Conservation (phyloP, 768 basidiomycete genomes). For the Candolleomyces efflorescens region DNA sequence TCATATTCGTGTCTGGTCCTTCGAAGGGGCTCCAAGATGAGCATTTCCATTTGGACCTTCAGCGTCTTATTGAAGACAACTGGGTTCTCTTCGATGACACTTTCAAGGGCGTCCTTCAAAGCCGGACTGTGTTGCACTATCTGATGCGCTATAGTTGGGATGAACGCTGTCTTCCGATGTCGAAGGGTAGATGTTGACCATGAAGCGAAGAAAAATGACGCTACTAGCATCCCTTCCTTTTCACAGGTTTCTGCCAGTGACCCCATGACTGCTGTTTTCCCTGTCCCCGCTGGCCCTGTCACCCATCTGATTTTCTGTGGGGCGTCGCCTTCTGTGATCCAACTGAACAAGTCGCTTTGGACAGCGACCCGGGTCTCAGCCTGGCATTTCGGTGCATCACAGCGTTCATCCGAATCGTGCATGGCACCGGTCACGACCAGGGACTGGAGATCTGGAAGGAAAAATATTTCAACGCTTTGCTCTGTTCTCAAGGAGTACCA, state of each 20-base stretch:
- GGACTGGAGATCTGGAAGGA: too few species aligned
- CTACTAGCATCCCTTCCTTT: conserved; percentile 1
- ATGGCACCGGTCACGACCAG: conserved; percentile 20
- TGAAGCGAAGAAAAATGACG: conserved; percentile 10
- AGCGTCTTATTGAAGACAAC: background rate
- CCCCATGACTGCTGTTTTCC: conserved; percentile 10
- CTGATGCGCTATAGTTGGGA: conserved; percentile 4
- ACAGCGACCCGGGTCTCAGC: conserved; percentile 3
- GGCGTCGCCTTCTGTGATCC: background rate
- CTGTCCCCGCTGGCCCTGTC: conserved; percentile 8
- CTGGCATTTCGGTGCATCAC: background rate
- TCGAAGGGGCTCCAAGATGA: background rate
- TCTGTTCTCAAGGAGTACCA: background rate
- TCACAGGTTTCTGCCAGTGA: conserved; percentile 4
- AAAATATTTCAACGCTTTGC: too few species aligned
- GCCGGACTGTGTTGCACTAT: background rate
- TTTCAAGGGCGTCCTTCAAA: background rate
- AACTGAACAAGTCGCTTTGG: conserved; percentile 4
- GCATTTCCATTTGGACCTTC: background rate
- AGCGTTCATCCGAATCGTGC: background rate
- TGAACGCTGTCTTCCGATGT: background rate
- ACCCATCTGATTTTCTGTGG: conserved; percentile 1
- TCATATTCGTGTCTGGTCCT: background rate
- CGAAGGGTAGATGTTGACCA: background rate
- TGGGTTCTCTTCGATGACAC: background rate